Base-by-base conservation (phyloP, 768 basidiomycete genomes). In the Boletales sp. region DNA sequence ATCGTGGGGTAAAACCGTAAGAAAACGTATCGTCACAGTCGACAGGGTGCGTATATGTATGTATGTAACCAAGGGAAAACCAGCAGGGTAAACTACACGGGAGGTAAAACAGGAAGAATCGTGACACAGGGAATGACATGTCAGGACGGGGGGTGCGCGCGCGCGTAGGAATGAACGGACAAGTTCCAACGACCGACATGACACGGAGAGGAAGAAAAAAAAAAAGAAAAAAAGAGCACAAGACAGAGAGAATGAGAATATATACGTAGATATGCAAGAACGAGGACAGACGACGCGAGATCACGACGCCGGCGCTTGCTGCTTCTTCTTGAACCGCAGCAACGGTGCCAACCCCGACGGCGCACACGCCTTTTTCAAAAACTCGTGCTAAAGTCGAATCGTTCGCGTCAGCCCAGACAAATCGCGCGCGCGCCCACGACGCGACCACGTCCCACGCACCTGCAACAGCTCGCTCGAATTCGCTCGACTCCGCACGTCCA, bases 401-500 rank as follows among this genome's bases (percentile, higher is more conserved):
- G n/a, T 25, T 25, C 21, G 21, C 21, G 21, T 25, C 21, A 25
- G 21, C 21, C 21, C 21, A 25, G 5, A n/a, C n/a, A 25, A 25
- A 2, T 25, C 21, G 5, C 2, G 21, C 21, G 21, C 21, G 5
- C 21, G 5, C 21, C 21, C n/a, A n/a, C 21, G 21, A 25, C 21
- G 21, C 21, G 5, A 25, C 2, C 21, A 25, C 21, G 21, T 2
- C 21, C 2, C 2, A 25, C 21, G 39, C 56, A 94, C 92, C 72
- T 87, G 82, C 3, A 95, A 71, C 54, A 94, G 67, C 73, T 94
- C 92, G 53, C 80, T 82, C 51, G 89, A 92, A 4, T 90, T 95
- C 43, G 94, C 94, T 36, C 95, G 78, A 63, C 91, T 94, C 60
- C 83, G 80, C 44, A 97, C 95, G 67, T 99, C 96, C 25, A 98